These are phyloP conservation scores for Xylaria palmicola DNA, from an alignment of 495 filamentous ascomycete species.

Conservation along the genomic window DNA sequence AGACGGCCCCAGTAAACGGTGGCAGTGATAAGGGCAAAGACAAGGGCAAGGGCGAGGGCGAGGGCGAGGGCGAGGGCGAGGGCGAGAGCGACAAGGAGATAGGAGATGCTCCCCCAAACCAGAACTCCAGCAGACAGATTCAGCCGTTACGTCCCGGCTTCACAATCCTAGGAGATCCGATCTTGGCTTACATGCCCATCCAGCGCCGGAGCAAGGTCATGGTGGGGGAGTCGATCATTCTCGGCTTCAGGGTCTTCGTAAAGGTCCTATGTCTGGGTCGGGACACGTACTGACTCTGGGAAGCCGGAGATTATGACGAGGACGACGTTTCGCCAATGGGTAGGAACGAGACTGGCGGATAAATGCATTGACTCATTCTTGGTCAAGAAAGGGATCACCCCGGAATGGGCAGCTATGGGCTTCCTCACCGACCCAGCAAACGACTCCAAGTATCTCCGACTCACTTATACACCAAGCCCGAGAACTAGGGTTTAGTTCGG, in stretches of 20 bases:
- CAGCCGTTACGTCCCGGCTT: not conserved
- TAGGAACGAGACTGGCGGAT: not conserved
- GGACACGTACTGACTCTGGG: not conserved
- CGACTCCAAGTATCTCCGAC: slow-evolving; percentile 1
- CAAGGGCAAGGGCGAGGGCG: not conserved
- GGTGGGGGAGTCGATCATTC: not conserved
- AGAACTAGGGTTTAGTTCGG: slow-evolving; percentile 2
- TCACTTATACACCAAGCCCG: slow-evolving; percentile 2
- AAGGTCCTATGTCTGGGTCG: slow-evolving; percentile 3
- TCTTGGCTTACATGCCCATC: not conserved
- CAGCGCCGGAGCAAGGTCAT: not conserved
- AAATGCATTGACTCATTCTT: not conserved
- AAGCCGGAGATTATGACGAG: slow-evolving; percentile 3
- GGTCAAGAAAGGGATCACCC: not conserved
- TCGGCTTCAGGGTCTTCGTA: not conserved
- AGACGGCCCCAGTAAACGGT: not conserved
- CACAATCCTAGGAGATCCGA: not conserved
- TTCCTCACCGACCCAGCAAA: not conserved
- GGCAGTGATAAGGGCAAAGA: not conserved
- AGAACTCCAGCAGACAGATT: not conserved
- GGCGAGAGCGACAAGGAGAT: too few species aligned
- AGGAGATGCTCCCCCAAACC: not conserved
- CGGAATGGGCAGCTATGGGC: not conserved
- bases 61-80: not conserved
- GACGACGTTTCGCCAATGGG: not conserved